A percentile compares a stretch with the other conserved stretches of the same genome.
Conservation (phyloP, 345 rosid genomes). For the Heritiera littoralis region DNA sequence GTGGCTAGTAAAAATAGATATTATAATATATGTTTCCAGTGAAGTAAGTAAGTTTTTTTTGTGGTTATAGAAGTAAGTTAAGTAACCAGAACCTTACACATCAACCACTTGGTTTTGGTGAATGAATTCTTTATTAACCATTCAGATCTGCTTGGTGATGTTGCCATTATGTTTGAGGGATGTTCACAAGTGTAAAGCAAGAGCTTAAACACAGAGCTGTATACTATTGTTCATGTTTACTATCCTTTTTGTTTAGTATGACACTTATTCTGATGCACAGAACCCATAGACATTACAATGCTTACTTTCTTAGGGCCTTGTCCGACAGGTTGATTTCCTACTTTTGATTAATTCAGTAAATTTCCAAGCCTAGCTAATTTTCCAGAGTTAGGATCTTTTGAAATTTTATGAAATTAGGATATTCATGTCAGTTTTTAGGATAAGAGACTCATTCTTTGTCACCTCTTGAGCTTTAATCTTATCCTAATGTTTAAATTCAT, state of each 20-base stretch:
- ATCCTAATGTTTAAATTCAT: slow-evolving; percentile 2
- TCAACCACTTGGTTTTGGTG: not conserved
- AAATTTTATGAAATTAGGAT: slow-evolving; percentile 4
- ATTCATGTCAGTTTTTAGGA: slow-evolving; percentile 1
- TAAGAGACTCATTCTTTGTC: slow-evolving; percentile 1
- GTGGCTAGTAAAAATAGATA: not conserved
- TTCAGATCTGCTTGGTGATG: not conserved
- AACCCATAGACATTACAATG: not conserved
- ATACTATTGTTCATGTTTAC: slow-evolving; percentile 1
- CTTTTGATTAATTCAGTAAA: slow-evolving; percentile 1
- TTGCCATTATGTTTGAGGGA: slow-evolving; percentile 10
- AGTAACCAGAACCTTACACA: not conserved
- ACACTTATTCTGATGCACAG: not conserved
- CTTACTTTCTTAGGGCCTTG: not conserved
- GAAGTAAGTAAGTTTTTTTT: not conserved
- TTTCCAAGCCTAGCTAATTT: not conserved
- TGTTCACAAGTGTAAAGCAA: not conserved
- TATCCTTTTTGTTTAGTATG: not conserved
- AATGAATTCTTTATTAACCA: not conserved
- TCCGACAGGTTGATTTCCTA: slow-evolving; percentile 11
- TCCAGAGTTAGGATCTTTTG: not conserved
- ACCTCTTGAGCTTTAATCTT: not conserved
- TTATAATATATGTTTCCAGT: not conserved
- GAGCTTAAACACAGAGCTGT: not conserved
- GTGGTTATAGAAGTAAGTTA: not conserved